phyloP scores from a whole-genome alignment of 2,329 filamentous ascomycete genomes.

The Endoconidiophora laricicola region DNA sequence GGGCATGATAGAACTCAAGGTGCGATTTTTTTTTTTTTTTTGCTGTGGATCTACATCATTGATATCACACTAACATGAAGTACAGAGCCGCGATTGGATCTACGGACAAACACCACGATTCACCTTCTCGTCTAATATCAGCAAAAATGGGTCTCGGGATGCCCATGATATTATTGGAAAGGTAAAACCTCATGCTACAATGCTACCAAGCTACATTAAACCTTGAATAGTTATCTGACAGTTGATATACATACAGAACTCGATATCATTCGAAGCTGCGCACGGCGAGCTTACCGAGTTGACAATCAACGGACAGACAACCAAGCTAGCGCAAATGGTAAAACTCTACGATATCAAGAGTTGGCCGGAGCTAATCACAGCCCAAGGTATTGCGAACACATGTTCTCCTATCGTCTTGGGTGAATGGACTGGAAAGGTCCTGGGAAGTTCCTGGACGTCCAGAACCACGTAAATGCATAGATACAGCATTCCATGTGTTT shows the following conservation, averaged over 20 bases:
- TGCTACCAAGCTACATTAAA: neutral
- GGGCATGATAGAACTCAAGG: conserved; percentile 46
- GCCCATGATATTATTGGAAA: conserved; percentile 32
- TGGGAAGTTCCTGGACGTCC: conserved; percentile 11
- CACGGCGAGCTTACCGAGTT: conserved; percentile 24
- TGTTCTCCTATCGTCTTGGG: neutral
- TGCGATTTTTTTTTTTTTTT: conserved; percentile 16
- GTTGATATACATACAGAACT: conserved; percentile 11
- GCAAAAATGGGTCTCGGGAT: conserved; percentile 39
- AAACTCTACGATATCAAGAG: conserved; percentile 12
- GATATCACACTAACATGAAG: conserved; percentile 16
- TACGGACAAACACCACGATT: conserved; percentile 80
- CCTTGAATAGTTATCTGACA: neutral
- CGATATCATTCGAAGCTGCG: conserved; percentile 22
- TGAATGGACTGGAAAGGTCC: conserved; percentile 7
- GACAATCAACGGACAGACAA: conserved; percentile 15
- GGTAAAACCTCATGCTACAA: conserved; percentile 20
- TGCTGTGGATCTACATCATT: neutral
- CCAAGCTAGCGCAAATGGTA: neutral
- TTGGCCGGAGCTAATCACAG: conserved; percentile 7
- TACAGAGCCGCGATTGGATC: conserved; percentile 52
- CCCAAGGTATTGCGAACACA: neutral
- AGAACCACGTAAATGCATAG: neutral
- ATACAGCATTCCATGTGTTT: neutral
- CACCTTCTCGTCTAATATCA: conserved; percentile 46